phyloP scores from a whole-genome alignment of 148 eudicot genomes.

The Chenopodium berlandieri region DNA sequence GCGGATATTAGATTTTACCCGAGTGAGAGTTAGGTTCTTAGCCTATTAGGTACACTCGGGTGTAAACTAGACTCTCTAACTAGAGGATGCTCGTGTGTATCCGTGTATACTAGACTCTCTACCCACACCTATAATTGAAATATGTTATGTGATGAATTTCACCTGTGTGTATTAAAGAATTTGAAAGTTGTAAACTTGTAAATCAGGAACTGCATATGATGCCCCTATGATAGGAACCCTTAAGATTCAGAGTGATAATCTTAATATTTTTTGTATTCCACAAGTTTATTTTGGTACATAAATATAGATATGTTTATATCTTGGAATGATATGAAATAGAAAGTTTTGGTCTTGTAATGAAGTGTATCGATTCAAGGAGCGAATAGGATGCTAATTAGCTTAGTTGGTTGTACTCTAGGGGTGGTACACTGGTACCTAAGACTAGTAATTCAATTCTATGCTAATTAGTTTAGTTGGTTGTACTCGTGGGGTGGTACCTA shows the following conservation, averaged over 20 bases:
- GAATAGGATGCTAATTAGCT: too few relatives aligned
- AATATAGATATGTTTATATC: too few relatives aligned
- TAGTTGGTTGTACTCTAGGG: too few relatives aligned
- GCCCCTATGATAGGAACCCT: background rate
- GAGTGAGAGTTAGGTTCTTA: too few relatives aligned
- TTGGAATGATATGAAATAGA: background rate
- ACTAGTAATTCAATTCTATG: too few relatives aligned
- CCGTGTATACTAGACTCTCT: too few relatives aligned
- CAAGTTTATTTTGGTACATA: background rate
- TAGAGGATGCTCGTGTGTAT: too few relatives aligned
- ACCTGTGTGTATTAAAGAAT: background rate
- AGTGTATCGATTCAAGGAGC: background rate
- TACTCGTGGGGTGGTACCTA: too few relatives aligned
- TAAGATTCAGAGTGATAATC: background rate
- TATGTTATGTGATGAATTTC: background rate
- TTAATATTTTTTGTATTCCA: background rate
- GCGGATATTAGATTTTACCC: background rate
- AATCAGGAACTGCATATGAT: background rate
- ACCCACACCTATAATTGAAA: too few relatives aligned
- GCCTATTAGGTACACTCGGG: background rate
- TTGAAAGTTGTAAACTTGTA: background rate
- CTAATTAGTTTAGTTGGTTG: too few relatives aligned
- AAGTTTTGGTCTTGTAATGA: background rate
- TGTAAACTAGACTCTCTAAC: background rate
- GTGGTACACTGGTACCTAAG: too few relatives aligned